Evolutionary conservation across 768 basidiomycete species (phyloP), one percentile per base, ranked within the genome.

Genomic region (Lepiota subincarnata): DNA sequence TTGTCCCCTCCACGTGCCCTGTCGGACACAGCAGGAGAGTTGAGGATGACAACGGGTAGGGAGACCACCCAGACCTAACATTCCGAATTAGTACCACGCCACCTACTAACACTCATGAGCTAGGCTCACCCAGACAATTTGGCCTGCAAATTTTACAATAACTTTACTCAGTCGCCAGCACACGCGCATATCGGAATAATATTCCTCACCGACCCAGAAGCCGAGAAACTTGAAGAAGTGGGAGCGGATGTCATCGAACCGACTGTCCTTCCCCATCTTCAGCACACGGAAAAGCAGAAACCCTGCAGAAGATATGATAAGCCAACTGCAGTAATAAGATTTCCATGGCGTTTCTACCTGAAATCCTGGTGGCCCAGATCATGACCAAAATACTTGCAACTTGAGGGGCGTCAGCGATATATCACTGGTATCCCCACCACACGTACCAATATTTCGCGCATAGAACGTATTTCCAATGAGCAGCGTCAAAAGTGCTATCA

Each of bases 221-320:
- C 80, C 80, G 6, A 83, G 66, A 60, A 86, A 86, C 59, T 81
- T 82, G 70, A 81, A 79, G 65, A 87, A 86, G 65, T 82, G 74
- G 1, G 73, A 73, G 4, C 86, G 71, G 48, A 87, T 86, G 14
- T 82, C 76, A 58, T 89, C 84, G 61, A 87, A 87, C 1, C 86
- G 77, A 3, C 70, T 73, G 59, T 89, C 86, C 58, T 77, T 80
- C 1, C 85, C 85, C 6, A 73, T 81, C 61, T 83, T 85, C 40
- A 89, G 61, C 4, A 89, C 84, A n/a, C 86, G 79, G 67, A 80
- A 83, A 22, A 87, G 73, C 4, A 87, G 70, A 66, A 87, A 89
- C 0, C 80, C 84, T 75, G 43, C 14, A 20, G 6, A 35, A 14
- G 19, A 10, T 38, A 13, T 20, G 18, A 20, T 22, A 2, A 12